Evolutionary conservation across 1,139 yeast genomes (phyloP), one percentile per base, ranked within the genome.

Genomic region (Taphrina communis): DNA sequence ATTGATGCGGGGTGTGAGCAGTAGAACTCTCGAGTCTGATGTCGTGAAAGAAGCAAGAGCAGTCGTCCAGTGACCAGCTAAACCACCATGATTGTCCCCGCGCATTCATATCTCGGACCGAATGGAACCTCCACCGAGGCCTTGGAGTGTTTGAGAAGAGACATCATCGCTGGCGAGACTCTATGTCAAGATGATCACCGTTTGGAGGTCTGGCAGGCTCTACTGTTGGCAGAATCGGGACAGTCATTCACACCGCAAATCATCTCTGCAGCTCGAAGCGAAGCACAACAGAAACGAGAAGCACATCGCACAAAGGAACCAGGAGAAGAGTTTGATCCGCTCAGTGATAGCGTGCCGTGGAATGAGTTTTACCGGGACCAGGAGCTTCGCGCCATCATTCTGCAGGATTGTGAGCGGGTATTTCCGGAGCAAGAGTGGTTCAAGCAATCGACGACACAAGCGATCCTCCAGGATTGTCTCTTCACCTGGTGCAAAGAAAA

Each of bases 401-500:
- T 70, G 19, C 77, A 76, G 70, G 89, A 86, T 72, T 82, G 85
- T 5, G 87, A 84, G 55, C 77, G 89, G 61, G 78, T 86, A n/a
- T 85, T 85, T 72, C 88, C 89, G 0, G 88, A 87, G 6, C 82
- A 84, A 55, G 78, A 76, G 19, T 82, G 82, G 72, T 85, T 83
- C 73, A 80, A 81, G 69, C 72, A 73, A 9, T 31, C 70, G 0
- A 61, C 71, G 17, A 74, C 75, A 12, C 77, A 77, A 69, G 80
- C 79, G 68, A 74, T 76, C 31, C 75, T 86, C 68, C 80, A 83
- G 14, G 81, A 82, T 63, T 77, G 86, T 2, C 77, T 86, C 57
- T 85, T 80, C 72, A 78, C 84, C 7, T 86, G 87, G 83, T 78
- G 86, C 41, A 82, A 83, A 73, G 80, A 82, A 72, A 83, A 85